A percentile compares a stretch with the other conserved stretches of the same genome.
Evolutionary conservation across 1,284 basidiomycete species (phyloP).

Genomic region (Mycena citricolor): DNA sequence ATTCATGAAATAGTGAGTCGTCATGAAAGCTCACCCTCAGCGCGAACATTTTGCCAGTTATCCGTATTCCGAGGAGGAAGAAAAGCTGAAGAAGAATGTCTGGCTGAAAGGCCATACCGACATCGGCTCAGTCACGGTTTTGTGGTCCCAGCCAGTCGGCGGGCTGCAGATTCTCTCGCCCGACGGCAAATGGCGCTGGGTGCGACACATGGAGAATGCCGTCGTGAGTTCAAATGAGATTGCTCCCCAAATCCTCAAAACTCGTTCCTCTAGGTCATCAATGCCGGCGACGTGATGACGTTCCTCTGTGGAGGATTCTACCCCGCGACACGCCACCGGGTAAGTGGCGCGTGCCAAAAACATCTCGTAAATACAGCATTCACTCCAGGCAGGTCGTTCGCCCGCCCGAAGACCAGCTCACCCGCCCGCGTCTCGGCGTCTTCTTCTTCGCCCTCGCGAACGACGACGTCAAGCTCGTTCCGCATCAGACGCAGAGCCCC

Average conservation of each 20-base stretch:
- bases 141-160: constrained; percentile 56
- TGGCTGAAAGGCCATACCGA: constrained; percentile 71
- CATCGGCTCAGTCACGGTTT: constrained; percentile 53
- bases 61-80: constrained; percentile 49
- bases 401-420: constrained; percentile 47
- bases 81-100: constrained; percentile 51
- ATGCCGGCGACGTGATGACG: constrained; percentile 48
- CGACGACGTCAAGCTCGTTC: constrained; percentile 36
- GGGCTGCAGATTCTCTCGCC: constrained; percentile 49
- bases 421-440: constrained; percentile 45
- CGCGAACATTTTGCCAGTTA: constrained; percentile 30
- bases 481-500: constrained; percentile 35
- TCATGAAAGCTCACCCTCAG: constrained; percentile 2
- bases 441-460: constrained; percentile 47
- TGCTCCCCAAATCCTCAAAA: neutral
- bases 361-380: constrained; percentile 27
- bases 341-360: constrained; percentile 3
- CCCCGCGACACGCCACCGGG: constrained; percentile 42
- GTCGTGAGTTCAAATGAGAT: constrained; percentile 35
- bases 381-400: constrained; percentile 37
- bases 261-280: constrained; percentile 30
- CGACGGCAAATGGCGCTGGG: constrained; percentile 50
- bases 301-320: constrained; percentile 51
- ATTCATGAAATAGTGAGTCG: constrained; percentile 56
- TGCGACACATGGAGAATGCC: constrained; percentile 53